Percentiles rank a stretch among this genome's conserved stretches.
Evolutionary conservation across 805 yeast genomes (phyloP).

Genomic region (Metschnikowia anglica): DNA sequence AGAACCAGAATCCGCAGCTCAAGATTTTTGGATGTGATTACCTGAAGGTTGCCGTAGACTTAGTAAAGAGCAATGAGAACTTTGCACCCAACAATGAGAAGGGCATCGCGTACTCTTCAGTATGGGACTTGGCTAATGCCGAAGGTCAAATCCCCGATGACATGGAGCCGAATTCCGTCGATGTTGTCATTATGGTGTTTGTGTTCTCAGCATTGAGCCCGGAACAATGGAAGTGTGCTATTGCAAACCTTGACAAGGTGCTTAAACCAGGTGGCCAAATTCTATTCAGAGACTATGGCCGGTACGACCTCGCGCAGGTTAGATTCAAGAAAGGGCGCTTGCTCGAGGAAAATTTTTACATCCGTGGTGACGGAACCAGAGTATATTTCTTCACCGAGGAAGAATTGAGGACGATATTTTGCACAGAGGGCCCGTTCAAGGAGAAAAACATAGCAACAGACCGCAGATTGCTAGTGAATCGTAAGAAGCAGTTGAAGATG

Average conservation of each 20-base stretch:
- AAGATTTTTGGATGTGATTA: slow-evolving; percentile 85
- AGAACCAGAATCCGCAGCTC: slow-evolving; percentile 77
- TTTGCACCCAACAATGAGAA: slow-evolving; percentile 51
- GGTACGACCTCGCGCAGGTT: slow-evolving; percentile 94
- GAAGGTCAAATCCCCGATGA: slow-evolving; percentile 79
- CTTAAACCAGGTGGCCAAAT: slow-evolving; percentile 93
- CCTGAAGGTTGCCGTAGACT: slow-evolving; percentile 83
- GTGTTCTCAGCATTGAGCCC: slow-evolving; percentile 93
- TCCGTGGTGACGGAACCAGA: slow-evolving; percentile 96
- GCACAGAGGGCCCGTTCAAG: slow-evolving; percentile 47
- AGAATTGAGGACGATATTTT: slow-evolving; percentile 73
- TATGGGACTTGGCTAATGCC: slow-evolving; percentile 91
- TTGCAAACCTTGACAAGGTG: slow-evolving; percentile 63
- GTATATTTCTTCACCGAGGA: slow-evolving; percentile 97
- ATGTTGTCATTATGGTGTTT: slow-evolving; percentile 91
- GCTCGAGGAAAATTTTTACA: slow-evolving; percentile 89
- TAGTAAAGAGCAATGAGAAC: slow-evolving; percentile 64
- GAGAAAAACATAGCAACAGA: slow-evolving; percentile 84
- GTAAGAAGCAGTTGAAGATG: slow-evolving; percentile 93
- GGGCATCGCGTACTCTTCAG: slow-evolving; percentile 70
- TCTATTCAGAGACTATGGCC: slow-evolving; percentile 89
- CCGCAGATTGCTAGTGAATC: slow-evolving; percentile 83
- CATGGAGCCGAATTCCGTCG: slow-evolving; percentile 76
- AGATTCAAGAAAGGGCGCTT: slow-evolving; percentile 86
- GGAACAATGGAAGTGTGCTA: slow-evolving; percentile 82